Evolutionary conservation across 768 basidiomycete species (phyloP), one percentile per base, ranked within the genome.

Genomic region (Lactarius indigo): DNA sequence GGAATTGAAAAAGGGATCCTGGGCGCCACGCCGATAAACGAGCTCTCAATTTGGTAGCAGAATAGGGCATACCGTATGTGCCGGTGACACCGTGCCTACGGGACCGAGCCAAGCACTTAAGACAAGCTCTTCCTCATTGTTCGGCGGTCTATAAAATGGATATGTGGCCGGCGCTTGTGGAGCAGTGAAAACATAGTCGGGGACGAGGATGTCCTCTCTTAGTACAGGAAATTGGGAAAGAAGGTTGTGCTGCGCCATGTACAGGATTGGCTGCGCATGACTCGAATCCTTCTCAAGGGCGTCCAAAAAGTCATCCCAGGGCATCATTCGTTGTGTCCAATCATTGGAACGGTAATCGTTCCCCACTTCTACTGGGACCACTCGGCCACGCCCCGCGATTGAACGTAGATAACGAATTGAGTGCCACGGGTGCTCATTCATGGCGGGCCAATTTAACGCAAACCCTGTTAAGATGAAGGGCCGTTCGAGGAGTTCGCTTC

Each of bases 1-100:
- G 68, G 90, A 83, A 75, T 99, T 99, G 78, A 85, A 92, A 77
- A 88, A 97, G 3, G 96, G 96, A 73, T 99, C 96, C 94, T 96
- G 65, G 31, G 63, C 68, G 59, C 54, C 66, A 26, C 30, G 64
- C 57, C 54, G 63, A 57, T 33, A 39, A 28, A 54, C 18, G 42
- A 67, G 47, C 57, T 55, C 65, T 35, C 57, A 61, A 60, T 33
- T 61, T n/a, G 17, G 13, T 17, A n/a, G 47, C 26, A 41, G 28
- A 39, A 35, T 72, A 75, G 31, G 68, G 87, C 93, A 65, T 73
- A 85, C 87, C 7, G 88, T 94, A 77, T 99, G 97, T 0, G 96
- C 93, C 2, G 96, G 96, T 10, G 92, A 93, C 13, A 89, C 74
- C 0, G 95, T 91, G 31, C 87, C 87, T 63, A 78, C 78, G 1